Evolutionary conservation across 139 green algal species (phyloP), one percentile per base, ranked within the genome.

Genomic region (Chlorella sp.): DNA sequence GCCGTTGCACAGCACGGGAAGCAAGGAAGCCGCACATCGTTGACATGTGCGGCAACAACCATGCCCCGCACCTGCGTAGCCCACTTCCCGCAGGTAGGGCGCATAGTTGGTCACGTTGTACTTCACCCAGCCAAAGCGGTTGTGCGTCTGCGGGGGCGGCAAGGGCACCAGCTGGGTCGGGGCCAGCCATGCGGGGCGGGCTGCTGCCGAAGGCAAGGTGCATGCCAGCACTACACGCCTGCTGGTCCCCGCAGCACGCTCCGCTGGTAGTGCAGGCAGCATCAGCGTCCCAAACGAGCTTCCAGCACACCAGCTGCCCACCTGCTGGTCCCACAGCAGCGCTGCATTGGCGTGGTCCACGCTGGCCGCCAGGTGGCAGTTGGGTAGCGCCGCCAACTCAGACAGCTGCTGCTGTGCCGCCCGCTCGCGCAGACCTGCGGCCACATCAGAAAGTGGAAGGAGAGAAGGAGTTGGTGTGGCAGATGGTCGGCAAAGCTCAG

Each of bases 271-370:
- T n/a, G n/a, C n/a, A 20, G 9, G 22, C 56, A 20, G 30, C 56
- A 9, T 6, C 56, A 65, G 9, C 7, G 9, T 14, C 7, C 56
- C 56, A 65, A 24, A 65, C 56, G 30, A 20, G 26, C 56, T 24
- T 65, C 56, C 56, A 65, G 56, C 9, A 14, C 26, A 9, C 30
- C 3, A 30, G 3, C 30, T 20, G 9, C 76, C 22, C 65, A 82
- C 82, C 48, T 90, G 87, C 46, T 89, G 88, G 87, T 96, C 93
- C 95, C 95, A 98, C 51, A 98, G 88, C 76, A 98, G 80, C 0
- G 93, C 78, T 1, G 91, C 90, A 83, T 97, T 95, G 4, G 94
- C 87, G 73, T 98, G 93, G 84, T 99, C 95, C 26, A 96, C 79
- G 32, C 87, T 95, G 41, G 96, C 96, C 2, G 94, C 65, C 51